Evolutionary conservation across 495 filamentous ascomycete species (phyloP).

Genomic region (Halenospora varia): DNA sequence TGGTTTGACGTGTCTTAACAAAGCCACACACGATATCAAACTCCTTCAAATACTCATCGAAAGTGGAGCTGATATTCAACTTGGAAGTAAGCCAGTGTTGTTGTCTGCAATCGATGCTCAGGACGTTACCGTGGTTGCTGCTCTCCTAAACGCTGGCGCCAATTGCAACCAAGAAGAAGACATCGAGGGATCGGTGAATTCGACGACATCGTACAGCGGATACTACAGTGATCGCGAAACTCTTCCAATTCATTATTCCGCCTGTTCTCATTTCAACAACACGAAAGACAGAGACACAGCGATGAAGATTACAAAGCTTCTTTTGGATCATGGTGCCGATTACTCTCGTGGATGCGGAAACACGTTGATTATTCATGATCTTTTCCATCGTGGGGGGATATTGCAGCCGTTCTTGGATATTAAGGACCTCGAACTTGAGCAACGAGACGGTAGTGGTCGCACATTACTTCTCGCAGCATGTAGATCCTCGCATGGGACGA

Average conservation of each 20-base stretch:
- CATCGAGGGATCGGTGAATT: too few relatives aligned
- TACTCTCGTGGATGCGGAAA: background rate
- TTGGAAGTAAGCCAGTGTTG: background rate
- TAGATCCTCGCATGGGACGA: background rate
- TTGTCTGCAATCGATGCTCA: background rate
- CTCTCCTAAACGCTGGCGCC: background rate
- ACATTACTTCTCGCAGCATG: slow-evolving; percentile 10
- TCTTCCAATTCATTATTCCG: slow-evolving; percentile 3
- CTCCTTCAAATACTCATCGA: slow-evolving; percentile 24
- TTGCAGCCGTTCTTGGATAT: slow-evolving; percentile 6
- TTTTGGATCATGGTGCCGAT: slow-evolving; percentile 3
- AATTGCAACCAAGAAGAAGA: background rate
- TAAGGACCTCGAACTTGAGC: background rate
- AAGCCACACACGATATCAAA: slow-evolving; percentile 38
- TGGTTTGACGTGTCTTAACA: slow-evolving; percentile 15
- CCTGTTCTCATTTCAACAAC: background rate
- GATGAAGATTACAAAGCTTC: background rate
- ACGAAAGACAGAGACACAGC: background rate
- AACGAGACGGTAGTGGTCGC: background rate
- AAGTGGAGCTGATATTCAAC: slow-evolving; percentile 8
- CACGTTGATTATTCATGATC: slow-evolving; percentile 2
- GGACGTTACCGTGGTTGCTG: background rate
- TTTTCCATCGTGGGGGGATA: background rate
- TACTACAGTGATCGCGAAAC: background rate
- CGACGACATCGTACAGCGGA: too few relatives aligned